Base-by-base conservation (phyloP, 2,329 filamentous ascomycete genomes). In the Fusarium transvaalense region DNA sequence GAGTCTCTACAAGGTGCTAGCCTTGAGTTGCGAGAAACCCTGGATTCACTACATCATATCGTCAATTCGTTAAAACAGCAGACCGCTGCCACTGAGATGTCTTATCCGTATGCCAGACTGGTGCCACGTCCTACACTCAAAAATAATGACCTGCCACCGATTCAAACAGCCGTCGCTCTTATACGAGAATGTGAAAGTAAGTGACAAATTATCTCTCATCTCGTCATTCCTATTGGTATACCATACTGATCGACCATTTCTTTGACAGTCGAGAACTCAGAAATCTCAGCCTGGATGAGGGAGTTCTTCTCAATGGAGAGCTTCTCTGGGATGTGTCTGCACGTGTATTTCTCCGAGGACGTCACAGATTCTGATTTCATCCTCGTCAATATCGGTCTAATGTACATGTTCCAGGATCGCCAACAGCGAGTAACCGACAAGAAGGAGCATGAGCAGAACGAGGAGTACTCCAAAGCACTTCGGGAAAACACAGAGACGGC, bases 1-100 rank as follows among this genome's bases (percentile, higher is more conserved):
- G 73, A 64, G n/a, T 68, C 75, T 12, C 52, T 76, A 1, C 71
- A 73, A 25, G 74, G 70, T 8, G 69, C 75, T 0, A 71, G 75
- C 10, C 71, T 78, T 1, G 76, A 79, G 62, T 67, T 80, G 68
- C 72, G 74, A 6, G 77, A 80, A 57, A 77, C 78, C 1, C 56
- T 80, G 9, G 76, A 78, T 41, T 76, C 78, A 2, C 76, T 80
- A 3, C 74, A 76, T 34, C 71, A 76, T 17, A 75, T 75, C 13
- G 71, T 75, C 35, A 65, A 45, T 35, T 64, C 71, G 17, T 62
- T 75, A 21, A 75, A 73, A 31, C 68, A 73, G 19, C 73, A 75
- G 41, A 72, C 71, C 3, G 64, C 61, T 15, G 66, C 65, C 15
- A 68, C 57, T 4, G 73, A 75, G 55, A 71, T 75, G 73, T 50